Conservation (phyloP, 176 grass and related monocot genomes). For the Rhipidocladum racemiflorum region DNA sequence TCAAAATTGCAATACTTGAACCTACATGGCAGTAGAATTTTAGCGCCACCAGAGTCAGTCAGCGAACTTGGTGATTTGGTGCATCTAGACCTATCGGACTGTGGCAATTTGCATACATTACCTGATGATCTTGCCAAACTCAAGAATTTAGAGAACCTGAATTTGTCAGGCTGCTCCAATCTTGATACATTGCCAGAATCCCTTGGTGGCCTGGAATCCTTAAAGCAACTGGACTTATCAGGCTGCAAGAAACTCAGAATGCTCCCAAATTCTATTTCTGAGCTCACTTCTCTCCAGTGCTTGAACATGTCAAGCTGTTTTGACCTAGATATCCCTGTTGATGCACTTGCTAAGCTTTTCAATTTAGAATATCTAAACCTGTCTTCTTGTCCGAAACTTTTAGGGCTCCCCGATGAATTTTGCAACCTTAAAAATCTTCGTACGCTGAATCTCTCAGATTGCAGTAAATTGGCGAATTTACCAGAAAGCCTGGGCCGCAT, state of each 20-base stretch:
- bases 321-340: not conserved
- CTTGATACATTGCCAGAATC: not conserved
- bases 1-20: conserved; percentile 4
- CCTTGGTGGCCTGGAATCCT: not conserved
- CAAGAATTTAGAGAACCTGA: not conserved
- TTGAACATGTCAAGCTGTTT: not conserved
- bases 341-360: not conserved
- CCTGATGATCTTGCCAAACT: conserved; percentile 1
- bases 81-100: conserved; percentile 5
- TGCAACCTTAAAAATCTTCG: not conserved
- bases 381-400: not conserved
- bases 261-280: not conserved
- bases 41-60: not conserved
- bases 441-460: conserved; percentile 7
- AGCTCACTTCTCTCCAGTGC: not conserved
- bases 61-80: not conserved
- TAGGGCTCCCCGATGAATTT: not conserved
- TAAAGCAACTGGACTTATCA: conserved; percentile 6
- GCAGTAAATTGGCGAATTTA: not conserved
- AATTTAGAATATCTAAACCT: not conserved
- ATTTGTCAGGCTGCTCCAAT: conserved; percentile 3
- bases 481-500: not conserved
- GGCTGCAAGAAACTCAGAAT: not conserved
- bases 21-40: conserved; percentile 1
- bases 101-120: not conserved